These are phyloP conservation scores for Blumeria graminis DNA, from an alignment of 2,329 filamentous ascomycete genomes.

Conservation along the genomic window DNA sequence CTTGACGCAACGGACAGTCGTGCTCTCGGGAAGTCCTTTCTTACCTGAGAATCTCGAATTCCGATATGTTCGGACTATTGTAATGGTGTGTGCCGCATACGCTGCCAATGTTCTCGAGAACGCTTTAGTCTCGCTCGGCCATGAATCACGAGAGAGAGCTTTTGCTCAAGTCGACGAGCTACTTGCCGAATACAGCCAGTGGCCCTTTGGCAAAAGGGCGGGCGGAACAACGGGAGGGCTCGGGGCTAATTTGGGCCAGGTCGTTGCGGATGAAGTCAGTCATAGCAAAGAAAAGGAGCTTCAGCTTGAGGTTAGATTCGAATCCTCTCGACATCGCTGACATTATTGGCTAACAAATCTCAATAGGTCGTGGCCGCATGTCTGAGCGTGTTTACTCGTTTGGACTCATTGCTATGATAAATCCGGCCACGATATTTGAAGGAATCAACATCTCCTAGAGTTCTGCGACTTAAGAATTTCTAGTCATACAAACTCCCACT, in stretches of 20 bases:
- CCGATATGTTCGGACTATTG: conserved; percentile 70
- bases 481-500: too few relatives aligned
- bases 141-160: conserved; percentile 79
- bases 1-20: conserved; percentile 80
- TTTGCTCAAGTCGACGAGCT: conserved; percentile 96
- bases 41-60: conserved; percentile 88
- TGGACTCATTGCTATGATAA: conserved; percentile 70
- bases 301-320: conserved; percentile 58
- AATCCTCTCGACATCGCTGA: conserved; percentile 15
- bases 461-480: too few relatives aligned
- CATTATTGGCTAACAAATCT: conserved; percentile 3
- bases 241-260: conserved; percentile 74
- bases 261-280: conserved; percentile 69
- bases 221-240: conserved; percentile 55
- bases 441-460: not conserved
- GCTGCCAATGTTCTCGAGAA: conserved; percentile 97
- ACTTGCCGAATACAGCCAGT: conserved; percentile 88
- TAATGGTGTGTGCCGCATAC: conserved; percentile 95
- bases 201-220: conserved; percentile 69
- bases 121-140: conserved; percentile 76
- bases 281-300: conserved; percentile 79
- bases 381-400: conserved; percentile 86
- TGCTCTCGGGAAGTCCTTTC: conserved; percentile 67
- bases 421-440: not conserved
- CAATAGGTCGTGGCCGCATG: conserved; percentile 62